A percentile compares a stretch with the other conserved stretches of the same genome.
These are phyloP conservation scores for Tylopilus sp. DNA, from an alignment of 1,284 basidiomycete species.

Conservation along the genomic window DNA sequence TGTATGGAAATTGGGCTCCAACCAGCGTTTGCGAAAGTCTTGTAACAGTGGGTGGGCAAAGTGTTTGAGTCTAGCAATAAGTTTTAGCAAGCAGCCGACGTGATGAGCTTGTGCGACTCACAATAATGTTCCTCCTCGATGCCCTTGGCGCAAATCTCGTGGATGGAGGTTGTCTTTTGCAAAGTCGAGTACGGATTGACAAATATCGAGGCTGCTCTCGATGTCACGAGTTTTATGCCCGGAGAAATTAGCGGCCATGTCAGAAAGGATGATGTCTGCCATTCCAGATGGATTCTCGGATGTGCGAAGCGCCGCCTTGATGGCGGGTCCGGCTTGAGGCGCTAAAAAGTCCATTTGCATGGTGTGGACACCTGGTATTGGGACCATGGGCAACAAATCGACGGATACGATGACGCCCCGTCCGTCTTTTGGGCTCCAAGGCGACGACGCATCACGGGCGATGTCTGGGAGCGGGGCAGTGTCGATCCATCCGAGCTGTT, in stretches of 20 bases:
- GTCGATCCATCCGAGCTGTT: slow-evolving; percentile 60
- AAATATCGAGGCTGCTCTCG: slow-evolving; percentile 71
- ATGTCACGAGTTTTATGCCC: slow-evolving; percentile 72
- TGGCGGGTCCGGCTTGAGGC: slow-evolving; percentile 57
- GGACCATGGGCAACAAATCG: slow-evolving; percentile 76
- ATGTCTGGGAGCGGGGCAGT: slow-evolving; percentile 1
- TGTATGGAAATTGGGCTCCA: slow-evolving; percentile 68
- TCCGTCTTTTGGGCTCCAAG: slow-evolving; percentile 37
- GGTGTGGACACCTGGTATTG: slow-evolving; percentile 74
- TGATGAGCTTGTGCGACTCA: slow-evolving; percentile 49
- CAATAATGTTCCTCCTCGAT: slow-evolving; percentile 72
- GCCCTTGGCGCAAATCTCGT: background rate
- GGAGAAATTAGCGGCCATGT: slow-evolving; percentile 81
- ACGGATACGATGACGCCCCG: slow-evolving; percentile 76
- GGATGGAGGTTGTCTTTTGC: slow-evolving; percentile 60
- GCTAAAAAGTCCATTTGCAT: slow-evolving; percentile 84
- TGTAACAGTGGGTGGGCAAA: slow-evolving; percentile 73
- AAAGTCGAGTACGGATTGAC: slow-evolving; percentile 72
- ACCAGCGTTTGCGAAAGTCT: slow-evolving; percentile 60
- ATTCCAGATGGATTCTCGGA: slow-evolving; percentile 53
- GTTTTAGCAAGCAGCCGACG: background rate
- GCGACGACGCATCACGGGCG: slow-evolving; percentile 1
- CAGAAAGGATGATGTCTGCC: slow-evolving; percentile 80
- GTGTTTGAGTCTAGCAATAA: slow-evolving; percentile 72
- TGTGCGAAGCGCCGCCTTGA: slow-evolving; percentile 59